Conservation (phyloP, 345 rosid genomes). For the Stellera chamaejasme region DNA sequence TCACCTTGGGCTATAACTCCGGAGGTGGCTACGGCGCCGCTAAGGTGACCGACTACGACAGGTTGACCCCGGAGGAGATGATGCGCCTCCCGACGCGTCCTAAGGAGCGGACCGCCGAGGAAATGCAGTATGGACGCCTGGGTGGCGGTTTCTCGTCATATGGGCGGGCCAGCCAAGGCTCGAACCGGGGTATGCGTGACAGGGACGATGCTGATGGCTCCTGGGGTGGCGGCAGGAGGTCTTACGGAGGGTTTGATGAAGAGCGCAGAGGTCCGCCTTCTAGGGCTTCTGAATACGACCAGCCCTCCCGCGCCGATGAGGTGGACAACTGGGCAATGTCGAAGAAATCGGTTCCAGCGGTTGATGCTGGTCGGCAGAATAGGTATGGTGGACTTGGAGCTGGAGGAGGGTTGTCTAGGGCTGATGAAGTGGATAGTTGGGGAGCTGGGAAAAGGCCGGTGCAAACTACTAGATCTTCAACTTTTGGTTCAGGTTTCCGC, state of each 20-base stretch:
- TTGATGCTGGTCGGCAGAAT: conserved; percentile 47
- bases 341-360: conserved; percentile 48
- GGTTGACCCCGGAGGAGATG: conserved; percentile 77
- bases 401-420: conserved; percentile 54
- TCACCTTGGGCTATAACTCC: conserved; percentile 24
- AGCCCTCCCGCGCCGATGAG: conserved; percentile 85
- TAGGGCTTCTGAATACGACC: conserved; percentile 81
- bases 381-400: conserved; percentile 52
- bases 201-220: conserved; percentile 45
- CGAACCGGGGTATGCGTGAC: conserved; percentile 29
- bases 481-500: conserved; percentile 59
- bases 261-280: conserved; percentile 59
- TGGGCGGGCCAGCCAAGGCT: conserved; percentile 37
- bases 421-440: conserved; percentile 88
- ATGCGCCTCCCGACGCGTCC: conserved; percentile 89
- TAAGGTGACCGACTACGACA: conserved; percentile 17
- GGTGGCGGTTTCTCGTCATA: conserved; percentile 81
- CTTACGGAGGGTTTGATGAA: conserved; percentile 70
- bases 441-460: conserved; percentile 44
- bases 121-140: conserved; percentile 69
- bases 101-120: conserved; percentile 79
- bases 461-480: conserved; percentile 36
- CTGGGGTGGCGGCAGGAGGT: conserved; percentile 60
- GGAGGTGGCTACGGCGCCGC: conserved; percentile 11
- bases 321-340: conserved; percentile 77